phyloP scores from a whole-genome alignment of 208 protist species.

The Sergeia podlipaevii region DNA sequence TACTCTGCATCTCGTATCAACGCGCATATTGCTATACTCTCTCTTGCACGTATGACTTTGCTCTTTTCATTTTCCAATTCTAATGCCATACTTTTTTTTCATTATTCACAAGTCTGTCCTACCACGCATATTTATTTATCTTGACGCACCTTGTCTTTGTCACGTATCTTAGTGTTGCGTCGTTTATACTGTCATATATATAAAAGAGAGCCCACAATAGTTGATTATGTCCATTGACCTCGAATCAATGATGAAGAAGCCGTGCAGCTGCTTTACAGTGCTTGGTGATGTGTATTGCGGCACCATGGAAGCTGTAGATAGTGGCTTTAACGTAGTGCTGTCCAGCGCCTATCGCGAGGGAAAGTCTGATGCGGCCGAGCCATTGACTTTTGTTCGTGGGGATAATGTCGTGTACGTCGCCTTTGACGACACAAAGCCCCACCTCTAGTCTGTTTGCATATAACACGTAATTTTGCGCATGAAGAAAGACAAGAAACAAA shows the following conservation, averaged over 20 bases:
- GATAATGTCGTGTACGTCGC: slow-evolving; percentile 75
- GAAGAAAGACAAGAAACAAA: too few species aligned
- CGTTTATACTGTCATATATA: not conserved
- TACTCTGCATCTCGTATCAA: too few species aligned
- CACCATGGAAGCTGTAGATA: slow-evolving; percentile 51
- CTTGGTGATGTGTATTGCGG: slow-evolving; percentile 52
- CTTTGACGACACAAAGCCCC: slow-evolving; percentile 42
- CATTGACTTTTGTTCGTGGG: slow-evolving; percentile 57
- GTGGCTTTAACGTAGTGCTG: slow-evolving; percentile 62
- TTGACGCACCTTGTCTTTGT: not conserved
- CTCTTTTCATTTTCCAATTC: too few species aligned
- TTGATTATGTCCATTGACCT: slow-evolving; percentile 49
- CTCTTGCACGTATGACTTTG: too few species aligned
- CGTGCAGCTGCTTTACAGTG: slow-evolving; percentile 46
- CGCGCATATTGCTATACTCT: too few species aligned
- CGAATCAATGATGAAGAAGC: slow-evolving; percentile 44
- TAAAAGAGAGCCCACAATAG: not conserved
- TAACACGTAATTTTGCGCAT: too few species aligned
- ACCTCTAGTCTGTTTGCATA: not conserved
- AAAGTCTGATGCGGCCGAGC: slow-evolving; percentile 10
- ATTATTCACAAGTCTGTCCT: not conserved
- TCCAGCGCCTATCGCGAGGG: slow-evolving; percentile 12
- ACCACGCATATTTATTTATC: slow-evolving; percentile 1
- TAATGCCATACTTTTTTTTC: too few species aligned
- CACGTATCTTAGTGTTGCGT: too few species aligned